These are phyloP conservation scores for Annona cherimola DNA, from an alignment of 164 flowering plant genomes.

Conservation along the genomic window DNA sequence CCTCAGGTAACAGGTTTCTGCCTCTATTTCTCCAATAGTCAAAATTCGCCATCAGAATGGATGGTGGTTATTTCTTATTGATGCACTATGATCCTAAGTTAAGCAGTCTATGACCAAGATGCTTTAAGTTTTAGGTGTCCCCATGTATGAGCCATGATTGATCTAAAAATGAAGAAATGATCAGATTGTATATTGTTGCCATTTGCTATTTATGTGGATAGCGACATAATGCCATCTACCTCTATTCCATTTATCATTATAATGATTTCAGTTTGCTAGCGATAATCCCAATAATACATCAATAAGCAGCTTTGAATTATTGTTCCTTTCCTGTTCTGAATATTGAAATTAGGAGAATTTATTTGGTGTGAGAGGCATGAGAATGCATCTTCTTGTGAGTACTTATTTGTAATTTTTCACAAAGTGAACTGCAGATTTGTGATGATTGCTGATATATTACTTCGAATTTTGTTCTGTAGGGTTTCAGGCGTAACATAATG, in stretches of 20 bases:
- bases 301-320: too few relatives aligned
- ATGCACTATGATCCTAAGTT: too few relatives aligned
- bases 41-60: background rate
- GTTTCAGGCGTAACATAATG: slow-evolving; percentile 74
- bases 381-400: background rate
- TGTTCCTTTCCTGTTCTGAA: background rate
- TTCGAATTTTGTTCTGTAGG: slow-evolving; percentile 43
- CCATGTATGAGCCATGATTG: too few relatives aligned
- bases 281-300: too few relatives aligned
- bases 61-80: background rate
- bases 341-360: background rate
- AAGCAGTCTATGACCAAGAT: too few relatives aligned
- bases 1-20: slow-evolving; percentile 57
- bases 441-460: background rate
- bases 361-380: background rate
- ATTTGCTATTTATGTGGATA: too few relatives aligned
- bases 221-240: too few relatives aligned
- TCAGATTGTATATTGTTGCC: too few relatives aligned
- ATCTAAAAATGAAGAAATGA: too few relatives aligned
- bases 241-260: too few relatives aligned
- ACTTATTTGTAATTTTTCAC: background rate
- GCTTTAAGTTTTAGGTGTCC: too few relatives aligned
- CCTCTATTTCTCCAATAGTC: background rate
- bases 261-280: too few relatives aligned
- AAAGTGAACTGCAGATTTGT: background rate